Percentiles rank a stretch among this genome's conserved stretches.
Evolutionary conservation across 805 yeast genomes (phyloP).

Genomic region (Candida stauntonica): DNA sequence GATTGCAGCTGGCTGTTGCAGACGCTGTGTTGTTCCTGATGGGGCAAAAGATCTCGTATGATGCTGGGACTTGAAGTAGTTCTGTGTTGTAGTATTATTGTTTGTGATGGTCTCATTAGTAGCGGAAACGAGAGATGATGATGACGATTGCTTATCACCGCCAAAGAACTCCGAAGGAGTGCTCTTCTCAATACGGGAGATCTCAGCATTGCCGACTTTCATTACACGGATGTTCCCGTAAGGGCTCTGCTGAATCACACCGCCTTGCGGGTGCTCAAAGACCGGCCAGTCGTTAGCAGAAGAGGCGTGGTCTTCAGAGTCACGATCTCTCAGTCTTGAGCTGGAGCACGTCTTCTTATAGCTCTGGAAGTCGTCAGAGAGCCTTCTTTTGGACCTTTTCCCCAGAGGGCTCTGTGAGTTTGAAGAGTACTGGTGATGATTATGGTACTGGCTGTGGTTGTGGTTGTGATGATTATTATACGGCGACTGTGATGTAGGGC

Average conservation of each 20-base stretch:
- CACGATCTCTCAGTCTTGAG: constrained; percentile 1
- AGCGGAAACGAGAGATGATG: too few species aligned
- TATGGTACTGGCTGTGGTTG: not conserved
- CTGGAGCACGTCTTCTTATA: constrained; percentile 28
- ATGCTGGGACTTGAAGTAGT: not conserved
- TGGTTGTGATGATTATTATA: not conserved
- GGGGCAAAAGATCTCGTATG: not conserved
- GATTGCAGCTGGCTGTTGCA: too few species aligned
- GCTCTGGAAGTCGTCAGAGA: constrained; percentile 30
- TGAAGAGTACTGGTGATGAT: not conserved
- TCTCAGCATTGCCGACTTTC: constrained; percentile 19
- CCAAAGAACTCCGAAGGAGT: constrained; percentile 13
- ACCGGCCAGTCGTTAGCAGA: constrained; percentile 21
- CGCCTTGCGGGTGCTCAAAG: constrained; percentile 24
- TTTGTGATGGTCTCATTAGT: not conserved
- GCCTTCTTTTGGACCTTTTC: constrained; percentile 30
- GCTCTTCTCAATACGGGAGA: constrained; percentile 19
- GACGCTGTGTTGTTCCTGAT: too few species aligned
- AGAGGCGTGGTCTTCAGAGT: not conserved
- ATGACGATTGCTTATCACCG: too few species aligned
- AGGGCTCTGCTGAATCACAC: constrained; percentile 24
- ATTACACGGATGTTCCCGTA: constrained; percentile 22
- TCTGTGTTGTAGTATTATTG: not conserved
- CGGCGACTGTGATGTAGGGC: constrained; percentile 13
- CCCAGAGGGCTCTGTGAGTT: constrained; percentile 12